Percentiles rank a stretch among this genome's conserved stretches.
Evolutionary conservation across 179 eudicot species (phyloP).

Genomic region (Spinacia oleracea): DNA sequence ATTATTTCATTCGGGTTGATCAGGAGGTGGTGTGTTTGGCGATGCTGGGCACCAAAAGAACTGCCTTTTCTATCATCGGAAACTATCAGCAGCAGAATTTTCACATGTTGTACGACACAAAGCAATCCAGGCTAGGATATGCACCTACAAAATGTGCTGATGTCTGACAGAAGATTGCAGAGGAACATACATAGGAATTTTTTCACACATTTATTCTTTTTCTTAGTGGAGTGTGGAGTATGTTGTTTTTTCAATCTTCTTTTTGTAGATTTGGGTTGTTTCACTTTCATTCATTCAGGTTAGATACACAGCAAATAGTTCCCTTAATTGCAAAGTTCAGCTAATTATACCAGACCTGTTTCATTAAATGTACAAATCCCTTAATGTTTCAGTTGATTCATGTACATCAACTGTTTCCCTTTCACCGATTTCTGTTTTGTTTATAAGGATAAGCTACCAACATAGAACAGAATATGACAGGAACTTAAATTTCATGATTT

Average conservation of each 20-base stretch:
- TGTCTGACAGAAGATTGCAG: slow-evolving; percentile 33
- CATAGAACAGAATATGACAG: not conserved
- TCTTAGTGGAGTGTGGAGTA: no score
- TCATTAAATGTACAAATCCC: slow-evolving; percentile 34
- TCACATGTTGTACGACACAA: slow-evolving; percentile 57
- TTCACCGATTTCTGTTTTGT: not conserved
- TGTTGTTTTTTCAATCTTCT: not conserved
- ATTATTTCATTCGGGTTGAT: slow-evolving; percentile 49
- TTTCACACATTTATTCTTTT: slow-evolving; percentile 7
- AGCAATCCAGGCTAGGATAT: slow-evolving; percentile 81
- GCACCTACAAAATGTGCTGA: slow-evolving; percentile 84
- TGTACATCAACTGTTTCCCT: slow-evolving; percentile 11
- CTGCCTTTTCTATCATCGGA: slow-evolving; percentile 49
- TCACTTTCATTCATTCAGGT: not conserved
- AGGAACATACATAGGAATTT: not conserved
- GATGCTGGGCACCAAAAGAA: slow-evolving; percentile 29
- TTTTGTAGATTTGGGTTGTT: slow-evolving; percentile 24
- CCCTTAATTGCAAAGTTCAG: slow-evolving; percentile 13
- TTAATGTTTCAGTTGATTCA: slow-evolving; percentile 15
- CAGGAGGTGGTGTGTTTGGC: slow-evolving; percentile 47
- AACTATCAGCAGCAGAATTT: slow-evolving; percentile 57
- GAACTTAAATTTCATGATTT: not conserved
- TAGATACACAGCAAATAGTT: slow-evolving; percentile 24
- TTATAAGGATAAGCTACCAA: not conserved
- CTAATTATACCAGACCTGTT: slow-evolving; percentile 28